A percentile compares a stretch with the other conserved stretches of the same genome.
Evolutionary conservation across 2,329 filamentous ascomycete species (phyloP).

Genomic region (Waltergamsia citrina): DNA sequence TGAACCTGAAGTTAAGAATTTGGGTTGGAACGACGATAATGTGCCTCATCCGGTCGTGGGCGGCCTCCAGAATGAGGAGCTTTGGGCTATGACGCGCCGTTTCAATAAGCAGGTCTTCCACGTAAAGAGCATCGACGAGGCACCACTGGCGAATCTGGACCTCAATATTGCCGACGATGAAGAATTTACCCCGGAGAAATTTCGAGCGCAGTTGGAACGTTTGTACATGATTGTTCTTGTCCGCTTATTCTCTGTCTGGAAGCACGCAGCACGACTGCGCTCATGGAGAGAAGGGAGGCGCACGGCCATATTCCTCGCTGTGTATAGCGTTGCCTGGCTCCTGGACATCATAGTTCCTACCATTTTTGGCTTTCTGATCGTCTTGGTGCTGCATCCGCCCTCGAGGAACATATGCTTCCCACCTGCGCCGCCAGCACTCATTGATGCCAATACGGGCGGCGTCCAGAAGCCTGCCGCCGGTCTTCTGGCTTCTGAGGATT

Average conservation of each 20-base stretch:
- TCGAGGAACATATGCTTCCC: conserved; percentile 61
- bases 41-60: conserved; percentile 53
- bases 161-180: conserved; percentile 75
- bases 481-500: conserved; percentile 66
- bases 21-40: conserved; percentile 59
- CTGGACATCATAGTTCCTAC: conserved; percentile 62
- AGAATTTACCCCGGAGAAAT: conserved; percentile 76
- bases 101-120: conserved; percentile 64
- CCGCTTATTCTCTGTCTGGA: conserved; percentile 53
- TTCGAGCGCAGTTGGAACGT: conserved; percentile 68
- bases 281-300: conserved; percentile 69
- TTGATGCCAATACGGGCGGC: conserved; percentile 60
- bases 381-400: conserved; percentile 56
- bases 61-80: conserved; percentile 60
- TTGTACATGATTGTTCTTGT: conserved; percentile 74
- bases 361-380: conserved; percentile 47
- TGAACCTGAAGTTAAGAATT: conserved; percentile 47
- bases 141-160: conserved; percentile 57
- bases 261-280: conserved; percentile 66
- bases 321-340: conserved; percentile 58
- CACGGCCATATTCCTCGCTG: conserved; percentile 50
- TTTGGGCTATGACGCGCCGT: conserved; percentile 62
- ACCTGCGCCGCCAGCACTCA: conserved; percentile 65
- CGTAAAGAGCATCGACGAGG: conserved; percentile 53
- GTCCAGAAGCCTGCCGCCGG: conserved; percentile 70